Conservation (phyloP, 202 grass and related monocot species). For the Setaria italica region DNA sequence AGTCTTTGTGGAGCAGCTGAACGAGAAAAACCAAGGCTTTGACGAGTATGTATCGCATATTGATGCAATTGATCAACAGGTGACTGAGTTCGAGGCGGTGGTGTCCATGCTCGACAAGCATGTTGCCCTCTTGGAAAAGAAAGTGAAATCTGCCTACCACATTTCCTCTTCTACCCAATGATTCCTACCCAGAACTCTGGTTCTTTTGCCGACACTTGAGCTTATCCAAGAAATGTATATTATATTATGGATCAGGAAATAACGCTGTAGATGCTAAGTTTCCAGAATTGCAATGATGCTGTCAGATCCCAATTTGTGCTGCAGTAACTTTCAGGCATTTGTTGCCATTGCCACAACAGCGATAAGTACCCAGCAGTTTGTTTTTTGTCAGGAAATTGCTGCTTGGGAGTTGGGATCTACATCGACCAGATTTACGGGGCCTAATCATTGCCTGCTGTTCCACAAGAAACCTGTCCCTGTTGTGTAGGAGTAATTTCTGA, state of each 20-base stretch:
- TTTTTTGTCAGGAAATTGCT: background rate
- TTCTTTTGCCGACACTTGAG: conserved; percentile 3
- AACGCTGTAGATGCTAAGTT: background rate
- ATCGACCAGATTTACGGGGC: background rate
- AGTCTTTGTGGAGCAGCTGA: conserved; percentile 90
- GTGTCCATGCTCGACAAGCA: conserved; percentile 90
- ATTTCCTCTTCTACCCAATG: conserved; percentile 50
- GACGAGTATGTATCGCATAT: conserved; percentile 72
- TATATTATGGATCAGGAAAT: conserved; percentile 10
- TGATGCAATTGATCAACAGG: conserved; percentile 82
- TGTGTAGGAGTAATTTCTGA: background rate
- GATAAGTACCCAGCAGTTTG: background rate
- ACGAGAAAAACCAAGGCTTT: conserved; percentile 75
- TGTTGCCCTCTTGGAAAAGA: conserved; percentile 82
- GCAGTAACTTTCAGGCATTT: conserved; percentile 27
- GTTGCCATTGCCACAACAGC: background rate
- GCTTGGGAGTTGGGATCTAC: background rate
- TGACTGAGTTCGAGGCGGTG: conserved; percentile 92
- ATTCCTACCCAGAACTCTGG: background rate
- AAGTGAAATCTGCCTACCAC: conserved; percentile 69
- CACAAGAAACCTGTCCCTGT: conserved; percentile 2
- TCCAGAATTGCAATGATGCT: conserved; percentile 1
- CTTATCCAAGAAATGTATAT: background rate
- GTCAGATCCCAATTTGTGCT: conserved; percentile 26
- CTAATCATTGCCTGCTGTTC: background rate